Evolutionary conservation across 306 rosid genomes (phyloP), one percentile per base, ranked within the genome.

Genomic region (Canavalia ensiformis): DNA sequence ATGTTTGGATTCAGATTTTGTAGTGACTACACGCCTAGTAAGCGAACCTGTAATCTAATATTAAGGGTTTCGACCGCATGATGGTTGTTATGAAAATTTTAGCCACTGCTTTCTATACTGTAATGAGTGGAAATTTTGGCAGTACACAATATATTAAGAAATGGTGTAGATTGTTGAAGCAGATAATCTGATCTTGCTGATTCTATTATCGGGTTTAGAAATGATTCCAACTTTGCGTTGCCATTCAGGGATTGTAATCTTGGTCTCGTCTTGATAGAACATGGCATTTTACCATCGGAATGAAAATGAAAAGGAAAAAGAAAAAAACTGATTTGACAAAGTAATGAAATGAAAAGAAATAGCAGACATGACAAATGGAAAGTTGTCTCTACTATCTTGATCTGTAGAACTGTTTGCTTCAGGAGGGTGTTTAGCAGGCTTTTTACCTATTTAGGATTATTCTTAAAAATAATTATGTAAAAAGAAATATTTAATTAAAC

Each of bases 21-120:
- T 25, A 5, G 78, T 51, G 47, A 74, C 51, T 59, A 33, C 9
- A 68, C 46, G 51, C 34, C 31, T 63, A 12, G 31, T 4, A 68
- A 80, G 58, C n/a, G 68, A 50, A 39, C 28, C 18, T 52, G 82
- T 84, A 49, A 76, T 29, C 0, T 42, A 35, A 35, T 79, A 77
- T 42, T 47, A 59, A 49, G 60, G 73, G 58, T 67, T 18, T 18
- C 25, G 25, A 18, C 25, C 25, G 25, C 25, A 49, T 58, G 45
- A 8, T 11, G 71, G 5, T 52, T 4, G 6, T 51, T 25, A 41
- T 73, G 18, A 35, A 55, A 47, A 8, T 30, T 72, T 78, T 74
- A 67, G 50, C 47, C 31, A 33, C 56, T 75, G 6, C 33, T 10
- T 45, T 34, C 31, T 55, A 13, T 13, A 60, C 44, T 46, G 76